These are phyloP conservation scores for Sphaerosporella brunnea DNA, from an alignment of 495 filamentous ascomycete genomes.

Conservation along the genomic window DNA sequence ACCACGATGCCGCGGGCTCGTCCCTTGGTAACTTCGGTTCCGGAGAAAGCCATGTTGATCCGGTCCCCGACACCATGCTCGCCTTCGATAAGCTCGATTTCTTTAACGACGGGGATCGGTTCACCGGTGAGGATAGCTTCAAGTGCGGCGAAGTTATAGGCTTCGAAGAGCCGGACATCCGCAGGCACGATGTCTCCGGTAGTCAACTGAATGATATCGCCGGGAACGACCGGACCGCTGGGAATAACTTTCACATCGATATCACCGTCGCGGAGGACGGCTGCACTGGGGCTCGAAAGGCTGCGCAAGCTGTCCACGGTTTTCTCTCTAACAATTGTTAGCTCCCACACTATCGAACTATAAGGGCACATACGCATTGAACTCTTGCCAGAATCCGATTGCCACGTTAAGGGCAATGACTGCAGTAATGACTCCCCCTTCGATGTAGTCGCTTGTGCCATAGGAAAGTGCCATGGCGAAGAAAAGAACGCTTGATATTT, in stretches of 20 bases:
- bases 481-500: constrained; percentile 58
- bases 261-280: constrained; percentile 52
- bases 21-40: constrained; percentile 47
- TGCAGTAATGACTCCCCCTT: constrained; percentile 63
- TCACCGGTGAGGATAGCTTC: constrained; percentile 60
- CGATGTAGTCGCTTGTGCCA: constrained; percentile 60
- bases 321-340: constrained; percentile 37
- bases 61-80: constrained; percentile 46
- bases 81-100: constrained; percentile 30
- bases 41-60: constrained; percentile 51
- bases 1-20: constrained; percentile 49
- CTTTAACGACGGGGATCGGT: constrained; percentile 42
- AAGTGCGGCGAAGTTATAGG: constrained; percentile 48
- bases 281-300: constrained; percentile 46
- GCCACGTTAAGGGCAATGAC: constrained; percentile 69
- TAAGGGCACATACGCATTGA: constrained; percentile 36
- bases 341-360: too few species aligned
- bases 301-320: constrained; percentile 66
- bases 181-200: constrained; percentile 71
- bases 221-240: constrained; percentile 52
- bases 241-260: constrained; percentile 37
- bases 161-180: constrained; percentile 55
- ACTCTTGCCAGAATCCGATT: constrained; percentile 70
- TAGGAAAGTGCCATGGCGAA: constrained; percentile 74
- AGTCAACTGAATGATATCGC: constrained; percentile 60